These are phyloP conservation scores for Phaseolus lunatus DNA, from an alignment of 306 rosid species.

Conservation along the genomic window DNA sequence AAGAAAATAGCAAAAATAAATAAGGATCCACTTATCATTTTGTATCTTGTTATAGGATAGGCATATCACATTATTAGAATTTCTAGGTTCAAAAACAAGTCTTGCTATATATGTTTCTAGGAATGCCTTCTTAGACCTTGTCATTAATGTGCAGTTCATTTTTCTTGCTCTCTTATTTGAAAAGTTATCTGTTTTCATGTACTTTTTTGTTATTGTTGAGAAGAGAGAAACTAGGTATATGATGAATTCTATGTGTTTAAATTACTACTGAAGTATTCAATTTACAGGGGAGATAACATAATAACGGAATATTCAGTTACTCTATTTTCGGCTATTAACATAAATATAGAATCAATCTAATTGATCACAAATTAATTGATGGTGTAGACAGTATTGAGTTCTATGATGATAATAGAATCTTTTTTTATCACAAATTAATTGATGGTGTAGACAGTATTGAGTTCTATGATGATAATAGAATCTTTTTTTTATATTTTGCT, in stretches of 20 bases:
- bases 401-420: neutral
- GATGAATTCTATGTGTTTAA: no score
- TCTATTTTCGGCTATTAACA: no score
- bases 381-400: neutral
- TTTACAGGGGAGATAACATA: no score
- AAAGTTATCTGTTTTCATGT: neutral
- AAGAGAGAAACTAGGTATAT: neutral
- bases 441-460: no score
- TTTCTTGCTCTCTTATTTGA: neutral
- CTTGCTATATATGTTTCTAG: neutral
- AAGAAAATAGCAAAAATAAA: constrained; percentile 7
- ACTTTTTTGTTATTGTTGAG: neutral
- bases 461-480: constrained; percentile 2
- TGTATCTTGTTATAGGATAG: neutral
- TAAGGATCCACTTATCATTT: neutral
- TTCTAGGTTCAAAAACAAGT: constrained; percentile 10
- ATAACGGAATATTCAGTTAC: no score
- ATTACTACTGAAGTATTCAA: no score
- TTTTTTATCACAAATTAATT: no score
- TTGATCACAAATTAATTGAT: no score
- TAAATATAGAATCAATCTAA: no score
- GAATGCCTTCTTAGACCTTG: neutral
- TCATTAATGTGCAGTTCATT: neutral
- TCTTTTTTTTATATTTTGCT: no score
- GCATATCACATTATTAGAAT: neutral